Conservation (phyloP, 2,329 filamentous ascomycete genomes). For the Trematosphaeria pertusa region DNA sequence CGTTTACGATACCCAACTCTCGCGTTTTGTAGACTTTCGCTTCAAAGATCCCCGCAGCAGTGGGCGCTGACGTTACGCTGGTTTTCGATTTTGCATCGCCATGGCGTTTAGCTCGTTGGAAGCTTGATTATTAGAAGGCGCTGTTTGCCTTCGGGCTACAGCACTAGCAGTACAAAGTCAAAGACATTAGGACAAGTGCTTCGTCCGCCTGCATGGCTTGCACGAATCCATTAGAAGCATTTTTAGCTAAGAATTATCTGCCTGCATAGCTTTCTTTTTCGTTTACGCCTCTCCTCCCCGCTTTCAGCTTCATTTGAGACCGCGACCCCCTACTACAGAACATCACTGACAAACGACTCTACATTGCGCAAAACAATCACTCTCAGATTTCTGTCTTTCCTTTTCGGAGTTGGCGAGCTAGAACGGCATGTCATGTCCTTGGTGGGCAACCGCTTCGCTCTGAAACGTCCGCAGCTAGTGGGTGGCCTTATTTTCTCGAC, state of each 20-base stretch:
- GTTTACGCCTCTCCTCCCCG: not conserved
- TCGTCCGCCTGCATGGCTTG: too few species aligned
- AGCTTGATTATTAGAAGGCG: constrained; percentile 4
- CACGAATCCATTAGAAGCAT: constrained; percentile 7
- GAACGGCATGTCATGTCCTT: constrained; percentile 24
- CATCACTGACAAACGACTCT: too few species aligned
- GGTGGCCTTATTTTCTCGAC: constrained; percentile 40
- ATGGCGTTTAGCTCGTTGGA: constrained; percentile 18
- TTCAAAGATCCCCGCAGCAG: constrained; percentile 13
- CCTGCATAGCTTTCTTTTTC: not conserved
- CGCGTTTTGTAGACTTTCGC: constrained; percentile 11
- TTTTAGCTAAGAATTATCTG: constrained; percentile 5
- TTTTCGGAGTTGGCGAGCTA: constrained; percentile 24
- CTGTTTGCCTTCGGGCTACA: not conserved
- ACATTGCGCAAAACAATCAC: too few species aligned
- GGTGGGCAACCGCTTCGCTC: constrained; percentile 23
- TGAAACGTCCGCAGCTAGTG: constrained; percentile 41
- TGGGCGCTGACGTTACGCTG: constrained; percentile 18
- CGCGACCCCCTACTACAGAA: not conserved
- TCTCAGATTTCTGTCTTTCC: too few species aligned
- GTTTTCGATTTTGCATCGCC: constrained; percentile 12
- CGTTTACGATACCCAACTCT: constrained; percentile 27
- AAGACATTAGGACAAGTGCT: too few species aligned
- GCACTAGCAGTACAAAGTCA: too few species aligned
- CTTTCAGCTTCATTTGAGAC: too few species aligned